Evolutionary conservation across 2,329 filamentous ascomycete species (phyloP).

Genomic region (Lecanoromycetidae sp.): DNA sequence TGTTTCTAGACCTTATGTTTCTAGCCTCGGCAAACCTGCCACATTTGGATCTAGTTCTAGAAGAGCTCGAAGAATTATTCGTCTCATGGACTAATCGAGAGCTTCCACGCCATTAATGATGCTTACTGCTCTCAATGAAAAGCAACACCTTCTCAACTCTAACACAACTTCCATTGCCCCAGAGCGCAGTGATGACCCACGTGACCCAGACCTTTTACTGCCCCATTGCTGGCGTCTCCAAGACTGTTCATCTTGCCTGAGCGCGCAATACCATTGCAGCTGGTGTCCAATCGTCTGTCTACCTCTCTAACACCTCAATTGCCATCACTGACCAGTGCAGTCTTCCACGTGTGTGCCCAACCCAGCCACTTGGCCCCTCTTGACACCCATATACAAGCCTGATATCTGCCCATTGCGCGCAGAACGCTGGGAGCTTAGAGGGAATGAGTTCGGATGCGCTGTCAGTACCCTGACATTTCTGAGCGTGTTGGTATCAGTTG

Average conservation of each 20-base stretch:
- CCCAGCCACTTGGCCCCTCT: constrained; percentile 10
- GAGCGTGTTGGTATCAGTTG: constrained; percentile 10
- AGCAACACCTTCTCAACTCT: not conserved
- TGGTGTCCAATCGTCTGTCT: constrained; percentile 15
- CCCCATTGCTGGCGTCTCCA: constrained; percentile 15
- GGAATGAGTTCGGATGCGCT: constrained; percentile 15
- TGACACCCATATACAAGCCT: constrained; percentile 12
- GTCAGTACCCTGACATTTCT: constrained; percentile 13
- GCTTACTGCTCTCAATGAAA: not conserved
- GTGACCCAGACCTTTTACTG: constrained; percentile 9
- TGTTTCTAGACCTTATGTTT: too few species aligned
- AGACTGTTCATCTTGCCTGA: constrained; percentile 13
- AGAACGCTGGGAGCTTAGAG: constrained; percentile 18
- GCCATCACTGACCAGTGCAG: not conserved
- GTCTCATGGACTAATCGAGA: not conserved
- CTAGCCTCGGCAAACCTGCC: not conserved
- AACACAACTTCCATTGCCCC: not conserved
- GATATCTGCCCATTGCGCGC: constrained; percentile 11
- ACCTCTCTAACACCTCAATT: not conserved
- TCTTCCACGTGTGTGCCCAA: constrained; percentile 14
- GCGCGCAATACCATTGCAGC: constrained; percentile 13
- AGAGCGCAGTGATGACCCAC: not conserved
- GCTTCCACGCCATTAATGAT: not conserved
- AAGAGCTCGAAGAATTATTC: not conserved
- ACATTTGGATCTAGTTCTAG: not conserved